phyloP scores from a whole-genome alignment of 2,329 filamentous ascomycete species.

The Penicillium sp. region DNA sequence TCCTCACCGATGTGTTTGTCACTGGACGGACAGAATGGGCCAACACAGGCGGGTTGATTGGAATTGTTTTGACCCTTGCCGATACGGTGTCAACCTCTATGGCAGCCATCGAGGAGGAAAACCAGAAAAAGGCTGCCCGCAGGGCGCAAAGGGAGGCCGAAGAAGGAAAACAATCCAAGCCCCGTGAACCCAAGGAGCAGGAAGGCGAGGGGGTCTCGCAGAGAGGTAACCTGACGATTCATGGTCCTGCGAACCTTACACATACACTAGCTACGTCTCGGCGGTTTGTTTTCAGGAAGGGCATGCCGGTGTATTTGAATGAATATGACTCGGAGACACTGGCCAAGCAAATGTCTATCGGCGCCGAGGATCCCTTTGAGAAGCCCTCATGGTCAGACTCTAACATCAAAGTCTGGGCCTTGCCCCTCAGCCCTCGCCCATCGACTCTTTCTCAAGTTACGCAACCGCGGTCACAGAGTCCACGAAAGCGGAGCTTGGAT shows the following conservation, averaged over 20 bases:
- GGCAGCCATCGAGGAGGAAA: slow-evolving; percentile 48
- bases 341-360: slow-evolving; percentile 24
- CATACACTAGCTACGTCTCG: slow-evolving; percentile 80
- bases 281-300: slow-evolving; percentile 81
- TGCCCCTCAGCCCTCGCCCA: slow-evolving; percentile 54
- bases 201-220: slow-evolving; percentile 23
- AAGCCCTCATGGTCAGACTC: slow-evolving; percentile 72
- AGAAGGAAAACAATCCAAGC: slow-evolving; percentile 10
- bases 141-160: background rate
- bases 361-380: slow-evolving; percentile 29
- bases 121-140: slow-evolving; percentile 38
- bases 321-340: slow-evolving; percentile 58
- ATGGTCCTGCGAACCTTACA: slow-evolving; percentile 76
- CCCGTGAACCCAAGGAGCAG: slow-evolving; percentile 20
- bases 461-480: slow-evolving; percentile 27
- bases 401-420: slow-evolving; percentile 79
- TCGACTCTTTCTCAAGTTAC: slow-evolving; percentile 27
- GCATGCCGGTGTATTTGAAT: slow-evolving; percentile 68
- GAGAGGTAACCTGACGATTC: slow-evolving; percentile 59
- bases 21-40: slow-evolving; percentile 75
- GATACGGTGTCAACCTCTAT: slow-evolving; percentile 56
- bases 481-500: slow-evolving; percentile 51
- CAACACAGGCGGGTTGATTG: slow-evolving; percentile 77
- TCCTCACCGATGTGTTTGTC: slow-evolving; percentile 76
- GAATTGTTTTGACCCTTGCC: slow-evolving; percentile 80